phyloP scores from a whole-genome alignment of 1,139 yeast genomes.

The Kluyveromyces sp. region DNA sequence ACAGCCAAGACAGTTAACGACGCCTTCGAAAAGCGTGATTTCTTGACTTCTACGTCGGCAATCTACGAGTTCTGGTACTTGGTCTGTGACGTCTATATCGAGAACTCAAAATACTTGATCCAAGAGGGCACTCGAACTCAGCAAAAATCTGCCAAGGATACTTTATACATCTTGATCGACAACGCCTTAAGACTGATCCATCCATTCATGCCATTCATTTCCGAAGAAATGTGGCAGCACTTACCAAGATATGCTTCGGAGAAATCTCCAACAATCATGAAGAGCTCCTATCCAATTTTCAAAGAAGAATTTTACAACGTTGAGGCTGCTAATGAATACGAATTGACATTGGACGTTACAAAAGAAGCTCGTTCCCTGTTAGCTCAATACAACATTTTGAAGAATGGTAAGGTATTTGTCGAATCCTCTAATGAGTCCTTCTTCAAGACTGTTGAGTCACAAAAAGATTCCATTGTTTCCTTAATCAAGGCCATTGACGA shows the following conservation, averaged over 20 bases:
- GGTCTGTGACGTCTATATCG: slow-evolving; percentile 95
- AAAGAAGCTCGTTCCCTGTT: slow-evolving; percentile 88
- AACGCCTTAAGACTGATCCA: slow-evolving; percentile 88
- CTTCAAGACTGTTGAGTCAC: slow-evolving; percentile 51
- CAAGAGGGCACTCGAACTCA: slow-evolving; percentile 84
- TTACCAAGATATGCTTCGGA: slow-evolving; percentile 82
- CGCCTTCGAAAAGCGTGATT: slow-evolving; percentile 76
- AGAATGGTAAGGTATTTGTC: slow-evolving; percentile 79
- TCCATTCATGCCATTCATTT: slow-evolving; percentile 95
- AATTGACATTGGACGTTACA: slow-evolving; percentile 76
- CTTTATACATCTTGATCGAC: slow-evolving; percentile 87
- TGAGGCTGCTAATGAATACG: slow-evolving; percentile 66
- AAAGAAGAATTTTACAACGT: slow-evolving; percentile 52
- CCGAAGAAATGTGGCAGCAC: slow-evolving; percentile 99
- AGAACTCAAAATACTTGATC: slow-evolving; percentile 88
- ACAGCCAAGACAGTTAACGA: slow-evolving; percentile 62
- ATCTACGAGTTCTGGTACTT: slow-evolving; percentile 93
- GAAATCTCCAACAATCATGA: slow-evolving; percentile 60
- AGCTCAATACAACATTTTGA: slow-evolving; percentile 80
- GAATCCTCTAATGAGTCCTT: slow-evolving; percentile 52
- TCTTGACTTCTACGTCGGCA: slow-evolving; percentile 78
- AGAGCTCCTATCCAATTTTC: slow-evolving; percentile 73
- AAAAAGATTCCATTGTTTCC: slow-evolving; percentile 78
- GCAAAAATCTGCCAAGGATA: slow-evolving; percentile 84
- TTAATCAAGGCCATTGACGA: slow-evolving; percentile 84